phyloP scores from a whole-genome alignment of 2,329 filamentous ascomycete genomes.

The Teratosphaeria pseudoeucalypti region DNA sequence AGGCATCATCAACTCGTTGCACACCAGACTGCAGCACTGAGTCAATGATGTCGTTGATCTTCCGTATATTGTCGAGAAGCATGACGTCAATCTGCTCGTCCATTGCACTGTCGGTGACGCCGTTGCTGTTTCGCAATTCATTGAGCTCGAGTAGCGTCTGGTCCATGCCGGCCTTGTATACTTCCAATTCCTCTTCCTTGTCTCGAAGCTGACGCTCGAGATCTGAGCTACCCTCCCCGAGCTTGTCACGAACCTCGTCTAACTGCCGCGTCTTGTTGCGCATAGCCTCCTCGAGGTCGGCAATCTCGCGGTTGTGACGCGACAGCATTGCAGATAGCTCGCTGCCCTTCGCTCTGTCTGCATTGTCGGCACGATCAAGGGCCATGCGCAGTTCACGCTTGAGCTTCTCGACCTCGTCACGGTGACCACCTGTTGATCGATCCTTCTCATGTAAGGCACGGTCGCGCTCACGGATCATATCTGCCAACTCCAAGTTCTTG shows the following conservation, averaged over 20 bases:
- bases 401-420: slow-evolving; percentile 88
- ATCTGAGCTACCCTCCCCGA: slow-evolving; percentile 72
- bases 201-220: slow-evolving; percentile 77
- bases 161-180: slow-evolving; percentile 97
- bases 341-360: slow-evolving; percentile 85
- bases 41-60: slow-evolving; percentile 96
- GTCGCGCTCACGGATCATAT: slow-evolving; percentile 97
- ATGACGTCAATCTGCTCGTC: slow-evolving; percentile 88
- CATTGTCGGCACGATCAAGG: slow-evolving; percentile 79
- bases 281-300: slow-evolving; percentile 87
- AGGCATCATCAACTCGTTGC: slow-evolving; percentile 84
- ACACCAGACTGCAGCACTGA: slow-evolving; percentile 90
- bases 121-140: slow-evolving; percentile 56
- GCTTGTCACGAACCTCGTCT: slow-evolving; percentile 69
- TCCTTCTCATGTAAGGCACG: slow-evolving; percentile 90
- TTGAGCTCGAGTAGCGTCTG: slow-evolving; percentile 88
- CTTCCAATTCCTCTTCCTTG: slow-evolving; percentile 95
- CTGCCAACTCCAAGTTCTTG: slow-evolving; percentile 95
- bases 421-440: slow-evolving; percentile 70
- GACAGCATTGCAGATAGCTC: slow-evolving; percentile 90
- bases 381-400: slow-evolving; percentile 90
- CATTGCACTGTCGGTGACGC: slow-evolving; percentile 64
- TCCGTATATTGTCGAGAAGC: slow-evolving; percentile 73
- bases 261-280: slow-evolving; percentile 76
- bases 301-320: slow-evolving; percentile 95